Percentiles rank a stretch among this genome's conserved stretches.
Conservation (phyloP, 1,284 basidiomycete genomes). For the Fistulinella staudtii region DNA sequence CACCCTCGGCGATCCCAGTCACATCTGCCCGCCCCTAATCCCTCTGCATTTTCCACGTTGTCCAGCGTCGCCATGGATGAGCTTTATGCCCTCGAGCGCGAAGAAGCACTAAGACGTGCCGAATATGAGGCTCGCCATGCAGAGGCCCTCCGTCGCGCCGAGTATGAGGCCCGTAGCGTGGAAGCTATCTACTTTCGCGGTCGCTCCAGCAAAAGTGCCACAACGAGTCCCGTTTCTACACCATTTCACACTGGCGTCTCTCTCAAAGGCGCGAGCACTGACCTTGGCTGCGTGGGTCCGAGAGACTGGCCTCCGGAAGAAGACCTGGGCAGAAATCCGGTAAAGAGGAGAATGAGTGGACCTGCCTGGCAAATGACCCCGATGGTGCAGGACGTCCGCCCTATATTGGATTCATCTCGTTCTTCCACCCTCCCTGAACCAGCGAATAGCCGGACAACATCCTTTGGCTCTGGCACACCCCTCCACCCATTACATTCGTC, state of each 20-base stretch:
- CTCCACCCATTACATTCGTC: conserved; percentile 40
- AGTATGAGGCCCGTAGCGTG: conserved; percentile 62
- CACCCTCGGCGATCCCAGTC: conserved; percentile 40
- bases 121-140: conserved; percentile 81
- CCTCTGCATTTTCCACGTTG: conserved; percentile 67
- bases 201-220: conserved; percentile 61
- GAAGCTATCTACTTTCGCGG: conserved; percentile 48
- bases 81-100: conserved; percentile 79
- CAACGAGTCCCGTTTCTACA: conserved; percentile 62
- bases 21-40: conserved; percentile 33
- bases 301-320: conserved; percentile 36
- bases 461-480: conserved; percentile 30
- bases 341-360: conserved; percentile 45
- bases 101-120: conserved; percentile 77
- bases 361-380: conserved; percentile 50
- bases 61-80: conserved; percentile 84
- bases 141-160: conserved; percentile 77
- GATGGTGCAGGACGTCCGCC: conserved; percentile 28
- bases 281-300: conserved; percentile 42
- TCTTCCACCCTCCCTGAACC: conserved; percentile 23
- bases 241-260: conserved; percentile 37
- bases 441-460: conserved; percentile 18
- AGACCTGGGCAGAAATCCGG: conserved; percentile 22
- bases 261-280: conserved; percentile 24
- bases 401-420: conserved; percentile 17